Base-by-base conservation (phyloP, 345 rosid genomes). In the Nasturtium officinale region DNA sequence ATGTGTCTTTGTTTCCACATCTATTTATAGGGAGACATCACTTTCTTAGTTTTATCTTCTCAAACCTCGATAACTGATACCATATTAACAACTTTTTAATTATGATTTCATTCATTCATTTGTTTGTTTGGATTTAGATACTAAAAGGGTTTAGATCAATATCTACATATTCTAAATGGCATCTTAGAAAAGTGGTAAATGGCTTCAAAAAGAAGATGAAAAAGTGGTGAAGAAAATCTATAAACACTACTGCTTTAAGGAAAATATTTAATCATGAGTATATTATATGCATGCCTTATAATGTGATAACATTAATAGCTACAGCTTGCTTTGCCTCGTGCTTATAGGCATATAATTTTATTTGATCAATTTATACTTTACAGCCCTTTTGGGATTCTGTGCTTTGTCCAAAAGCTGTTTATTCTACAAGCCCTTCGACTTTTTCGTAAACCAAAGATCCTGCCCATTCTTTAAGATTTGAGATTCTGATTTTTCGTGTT, bases 21-120 rank as follows among this genome's bases (percentile, higher is more conserved):
- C 75, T 76, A 69, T 69, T 53, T 76, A 53, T 69, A 69, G 75
- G 43, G 75, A 69, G 53, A 64, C 79, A 76, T 61, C 64, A 54
- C 45, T 76, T 76, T 54, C 48, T 33, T 61, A 26, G 58, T 53
- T 69, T 43, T 45, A 52, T 68, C 74, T 45, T 56, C 77, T 73
- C 64, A 42, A 51, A 21, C 77, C 70, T 75, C 68, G 69, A 60
- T 33, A 59, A 25, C 38, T 66, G 77, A 23, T 35, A 58, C 32
- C 13, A 25, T 33, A 55, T 25, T 23, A 57, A 29, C 23, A 17
- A 33, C 16, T 5, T 5, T 37, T 20, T 23, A 9, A 7, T 7
- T 70, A 18, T 20, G 13, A 21, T 20, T 11, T 17, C 35, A 5
- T 37, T 48, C 1, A 4, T 30, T 56, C 35, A 5, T 47, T 9